phyloP scores from a whole-genome alignment of 805 yeast genomes.

The Soucietia sequanensis region DNA sequence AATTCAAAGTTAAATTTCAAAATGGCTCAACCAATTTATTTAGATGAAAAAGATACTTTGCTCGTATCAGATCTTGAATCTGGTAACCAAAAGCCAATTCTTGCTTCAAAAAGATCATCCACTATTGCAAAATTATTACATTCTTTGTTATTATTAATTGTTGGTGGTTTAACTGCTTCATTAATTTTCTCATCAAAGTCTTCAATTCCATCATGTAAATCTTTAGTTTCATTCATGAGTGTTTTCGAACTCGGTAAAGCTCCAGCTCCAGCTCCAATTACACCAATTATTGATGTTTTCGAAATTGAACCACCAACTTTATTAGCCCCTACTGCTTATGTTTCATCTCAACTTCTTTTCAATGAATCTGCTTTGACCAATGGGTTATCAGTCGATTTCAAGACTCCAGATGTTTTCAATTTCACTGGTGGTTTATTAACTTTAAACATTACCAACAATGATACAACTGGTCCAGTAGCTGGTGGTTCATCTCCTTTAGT shows the following conservation, averaged over 20 bases:
- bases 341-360: constrained; percentile 6
- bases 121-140: no score
- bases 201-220: no score
- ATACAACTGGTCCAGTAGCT: constrained; percentile 5
- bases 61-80: constrained; percentile 1
- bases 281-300: not conserved
- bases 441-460: constrained; percentile 23
- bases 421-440: constrained; percentile 24
- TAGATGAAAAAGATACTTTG: constrained; percentile 9
- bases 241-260: not conserved
- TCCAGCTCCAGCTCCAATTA: not conserved
- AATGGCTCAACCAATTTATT: constrained; percentile 6
- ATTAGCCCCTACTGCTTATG: not conserved
- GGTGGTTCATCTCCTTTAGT: constrained; percentile 15
- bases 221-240: no score
- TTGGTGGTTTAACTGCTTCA: no score
- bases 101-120: no score
- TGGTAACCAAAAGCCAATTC: no score
- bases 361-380: constrained; percentile 7
- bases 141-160: no score
- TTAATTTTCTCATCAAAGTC: no score
- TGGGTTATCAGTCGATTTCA: constrained; percentile 7
- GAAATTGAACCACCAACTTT: not conserved
- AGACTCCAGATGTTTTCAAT: constrained; percentile 13
- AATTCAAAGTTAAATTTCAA: no score